A percentile compares a stretch with the other conserved stretches of the same genome.
Evolutionary conservation across 805 yeast genomes (phyloP).

Genomic region (Phaffomyces thermotolerans): DNA sequence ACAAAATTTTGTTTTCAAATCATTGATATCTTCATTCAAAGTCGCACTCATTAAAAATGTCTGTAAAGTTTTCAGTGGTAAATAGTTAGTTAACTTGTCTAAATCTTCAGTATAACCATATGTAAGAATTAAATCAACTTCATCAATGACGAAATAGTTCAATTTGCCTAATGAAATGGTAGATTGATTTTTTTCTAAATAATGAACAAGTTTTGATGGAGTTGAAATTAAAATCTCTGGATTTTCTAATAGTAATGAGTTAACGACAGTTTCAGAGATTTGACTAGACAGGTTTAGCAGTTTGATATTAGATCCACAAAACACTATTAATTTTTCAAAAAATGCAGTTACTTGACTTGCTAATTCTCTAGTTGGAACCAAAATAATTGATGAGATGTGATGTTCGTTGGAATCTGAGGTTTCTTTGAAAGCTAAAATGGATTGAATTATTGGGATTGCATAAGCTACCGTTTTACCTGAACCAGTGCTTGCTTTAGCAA

Average conservation of each 20-base stretch:
- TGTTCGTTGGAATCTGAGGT: conserved; percentile 22
- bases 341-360: conserved; percentile 78
- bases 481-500: conserved; percentile 93
- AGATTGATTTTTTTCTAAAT: conserved; percentile 41
- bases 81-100: conserved; percentile 48
- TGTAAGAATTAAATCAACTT: conserved; percentile 84
- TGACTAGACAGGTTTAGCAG: conserved; percentile 57
- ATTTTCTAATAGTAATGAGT: conserved; percentile 58
- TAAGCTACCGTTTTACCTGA: conserved; percentile 95
- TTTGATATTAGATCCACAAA: conserved; percentile 60
- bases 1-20: conserved; percentile 71
- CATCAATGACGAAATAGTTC: conserved; percentile 79
- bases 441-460: conserved; percentile 77
- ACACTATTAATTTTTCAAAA: conserved; percentile 57
- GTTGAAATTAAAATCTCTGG: conserved; percentile 86
- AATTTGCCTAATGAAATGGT: conserved; percentile 48
- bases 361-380: conserved; percentile 92
- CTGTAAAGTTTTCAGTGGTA: conserved; percentile 75
- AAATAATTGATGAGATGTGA: conserved; percentile 39
- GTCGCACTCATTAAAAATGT: conserved; percentile 97
- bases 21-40: conserved; percentile 75
- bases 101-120: conserved; percentile 90
- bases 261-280: conserved; percentile 62
- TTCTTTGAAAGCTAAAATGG: conserved; percentile 44
- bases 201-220: conserved; percentile 65